Evolutionary conservation across 345 rosid genomes (phyloP).

Genomic region (Pistacia atlantica): DNA sequence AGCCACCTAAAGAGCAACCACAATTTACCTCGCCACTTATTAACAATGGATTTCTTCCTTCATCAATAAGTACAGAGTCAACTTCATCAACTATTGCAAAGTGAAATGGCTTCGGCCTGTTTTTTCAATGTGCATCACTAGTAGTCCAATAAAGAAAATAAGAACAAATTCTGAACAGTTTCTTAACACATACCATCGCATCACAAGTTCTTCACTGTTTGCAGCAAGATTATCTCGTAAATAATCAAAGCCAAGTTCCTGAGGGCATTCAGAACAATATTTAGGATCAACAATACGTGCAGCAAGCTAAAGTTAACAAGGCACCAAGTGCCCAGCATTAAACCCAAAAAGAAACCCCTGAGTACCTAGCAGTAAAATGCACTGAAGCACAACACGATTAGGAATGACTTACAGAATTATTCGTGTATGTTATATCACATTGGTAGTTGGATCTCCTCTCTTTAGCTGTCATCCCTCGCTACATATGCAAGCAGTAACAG

Average conservation of each 20-base stretch:
- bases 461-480: constrained; percentile 82
- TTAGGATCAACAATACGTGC: constrained; percentile 17
- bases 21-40: constrained; percentile 92
- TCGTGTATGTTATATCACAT: constrained; percentile 93
- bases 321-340: constrained; percentile 5
- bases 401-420: constrained; percentile 70
- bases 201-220: constrained; percentile 79
- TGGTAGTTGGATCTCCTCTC: constrained; percentile 81
- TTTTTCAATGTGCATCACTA: constrained; percentile 16
- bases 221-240: constrained; percentile 92
- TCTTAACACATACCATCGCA: constrained; percentile 75
- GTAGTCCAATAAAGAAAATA: constrained; percentile 17
- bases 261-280: constrained; percentile 29
- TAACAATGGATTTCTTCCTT: constrained; percentile 95
- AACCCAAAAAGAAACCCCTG: constrained; percentile 4
- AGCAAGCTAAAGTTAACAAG: neutral
- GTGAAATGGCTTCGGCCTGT: constrained; percentile 97
- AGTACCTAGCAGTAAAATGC: neutral
- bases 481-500: constrained; percentile 26
- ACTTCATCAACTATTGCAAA: constrained; percentile 98
- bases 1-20: constrained; percentile 14
- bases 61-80: constrained; percentile 97
- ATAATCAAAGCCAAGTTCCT: constrained; percentile 99
- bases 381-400: constrained; percentile 17
- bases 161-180: constrained; percentile 20